A percentile compares a stretch with the other conserved stretches of the same genome.
Conservation (phyloP, 2,329 filamentous ascomycete species). For the Botryotinia calthae region DNA sequence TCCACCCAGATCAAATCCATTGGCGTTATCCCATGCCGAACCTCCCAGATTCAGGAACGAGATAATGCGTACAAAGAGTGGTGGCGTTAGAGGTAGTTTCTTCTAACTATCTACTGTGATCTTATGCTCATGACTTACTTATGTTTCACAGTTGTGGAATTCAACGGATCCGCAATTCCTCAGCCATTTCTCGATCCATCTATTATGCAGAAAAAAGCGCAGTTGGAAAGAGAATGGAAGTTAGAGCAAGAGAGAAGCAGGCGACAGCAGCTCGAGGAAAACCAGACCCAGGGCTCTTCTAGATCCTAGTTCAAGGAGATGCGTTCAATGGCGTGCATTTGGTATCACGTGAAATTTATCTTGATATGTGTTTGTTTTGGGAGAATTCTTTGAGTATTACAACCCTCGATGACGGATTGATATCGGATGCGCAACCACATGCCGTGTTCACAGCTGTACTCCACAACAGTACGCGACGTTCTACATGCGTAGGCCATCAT, state of each 20-base stretch:
- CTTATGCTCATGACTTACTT: not conserved
- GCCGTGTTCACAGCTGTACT: not conserved
- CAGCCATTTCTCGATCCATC: conserved; percentile 36
- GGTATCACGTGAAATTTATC: not conserved
- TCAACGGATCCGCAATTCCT: conserved; percentile 28
- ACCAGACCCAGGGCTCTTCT: not conserved
- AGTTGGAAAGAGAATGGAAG: conserved; percentile 26
- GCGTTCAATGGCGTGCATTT: not conserved
- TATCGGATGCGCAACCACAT: not conserved
- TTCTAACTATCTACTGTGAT: too few relatives aligned
- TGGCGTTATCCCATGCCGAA: conserved; percentile 28
- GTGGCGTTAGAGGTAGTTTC: not conserved
- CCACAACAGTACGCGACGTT: not conserved
- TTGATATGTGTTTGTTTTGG: not conserved
- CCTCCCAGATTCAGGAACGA: conserved; percentile 27
- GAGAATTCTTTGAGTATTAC: not conserved
- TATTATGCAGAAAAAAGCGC: conserved; percentile 27
- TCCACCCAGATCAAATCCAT: conserved; percentile 22
- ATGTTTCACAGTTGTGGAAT: conserved; percentile 27
- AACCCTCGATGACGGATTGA: not conserved
- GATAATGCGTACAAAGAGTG: conserved; percentile 13
- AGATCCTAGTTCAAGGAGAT: not conserved
- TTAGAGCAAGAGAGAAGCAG: conserved; percentile 23
- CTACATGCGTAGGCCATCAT: conserved; percentile 10
- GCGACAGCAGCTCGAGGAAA: conserved; percentile 3